Base-by-base conservation (phyloP, 805 yeast species). In the Yarrowia sp. region DNA sequence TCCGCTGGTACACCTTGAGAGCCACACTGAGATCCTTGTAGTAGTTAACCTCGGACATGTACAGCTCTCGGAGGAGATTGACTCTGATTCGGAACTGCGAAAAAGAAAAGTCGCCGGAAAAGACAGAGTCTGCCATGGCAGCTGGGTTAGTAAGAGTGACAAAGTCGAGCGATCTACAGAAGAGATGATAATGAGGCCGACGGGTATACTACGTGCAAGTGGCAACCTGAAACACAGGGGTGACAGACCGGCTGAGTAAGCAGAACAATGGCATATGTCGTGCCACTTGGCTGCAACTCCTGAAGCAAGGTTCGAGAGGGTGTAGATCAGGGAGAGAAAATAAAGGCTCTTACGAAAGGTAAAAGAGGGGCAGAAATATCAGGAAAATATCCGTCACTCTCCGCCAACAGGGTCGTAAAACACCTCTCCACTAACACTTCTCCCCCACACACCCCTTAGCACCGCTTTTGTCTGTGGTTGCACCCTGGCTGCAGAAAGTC, bases 31-130 rank as follows among this genome's bases (percentile, higher is more conserved):
- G 71, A 68, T 81, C 83, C 15, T 73, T 73, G 10, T 79, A 74
- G 69, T 78, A 81, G n/a, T 72, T 72, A 15, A 74, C 70, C 69
- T 81, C 83, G 12, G 82, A 78, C 19, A 73, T 72, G 59, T 79
- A 76, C 8, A 81, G 74, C 69, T 81, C 83, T 10, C 78, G 73
- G 41, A 79, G 73, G 15, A 77, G 70, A 38, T 77, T 76, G 69
- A 74, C 46, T 38, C 67, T n/a, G 38, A 40, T 48, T 3, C 67
- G 67, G 36, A 56, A 56, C 48, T 56, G 63, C 12, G 63, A 56
- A 12, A 56, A 42, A 5, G 63, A 56, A 26, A 56, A 41, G 63
- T 56, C 63, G 48, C 63, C 48, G 15, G 63, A 41, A 14, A 10
- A 56, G 26, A 41, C 40, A 2, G 63, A 41, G 22, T 56, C 63